Percentiles rank a stretch among this genome's conserved stretches.
Evolutionary conservation across 148 eudicot genomes (phyloP).

Genomic region (Vaccinium darrowii): DNA sequence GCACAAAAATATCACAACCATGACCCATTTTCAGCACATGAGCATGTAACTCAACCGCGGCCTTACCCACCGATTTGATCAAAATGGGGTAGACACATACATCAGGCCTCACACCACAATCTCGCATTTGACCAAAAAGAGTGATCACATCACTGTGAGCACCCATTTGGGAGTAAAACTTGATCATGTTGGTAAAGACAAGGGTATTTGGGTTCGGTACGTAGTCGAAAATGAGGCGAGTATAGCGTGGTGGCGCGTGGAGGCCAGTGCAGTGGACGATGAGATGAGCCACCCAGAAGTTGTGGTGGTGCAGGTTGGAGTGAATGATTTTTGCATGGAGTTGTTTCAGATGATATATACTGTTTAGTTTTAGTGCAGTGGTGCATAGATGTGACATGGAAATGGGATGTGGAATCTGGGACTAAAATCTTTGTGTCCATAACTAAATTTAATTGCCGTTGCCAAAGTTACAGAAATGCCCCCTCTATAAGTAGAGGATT

Average conservation of each 20-base stretch:
- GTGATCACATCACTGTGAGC: slow-evolving; percentile 31
- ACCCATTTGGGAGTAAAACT: slow-evolving; percentile 34
- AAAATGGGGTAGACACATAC: slow-evolving; percentile 47
- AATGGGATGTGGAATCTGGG: not conserved
- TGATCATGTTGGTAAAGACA: slow-evolving; percentile 50
- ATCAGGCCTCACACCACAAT: slow-evolving; percentile 30
- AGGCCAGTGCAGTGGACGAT: slow-evolving; percentile 49
- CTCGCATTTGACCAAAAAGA: slow-evolving; percentile 37
- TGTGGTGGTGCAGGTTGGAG: slow-evolving; percentile 32
- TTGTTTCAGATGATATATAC: slow-evolving; percentile 34
- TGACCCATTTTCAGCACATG: slow-evolving; percentile 47
- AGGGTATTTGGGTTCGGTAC: slow-evolving; percentile 25
- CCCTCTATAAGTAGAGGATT: not conserved
- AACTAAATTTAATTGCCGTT: not conserved
- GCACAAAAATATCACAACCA: slow-evolving; percentile 31
- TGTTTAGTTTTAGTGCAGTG: slow-evolving; percentile 23
- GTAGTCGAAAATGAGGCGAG: slow-evolving; percentile 38
- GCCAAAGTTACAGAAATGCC: not conserved
- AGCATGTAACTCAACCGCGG: slow-evolving; percentile 39
- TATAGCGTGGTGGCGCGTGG: slow-evolving; percentile 40
- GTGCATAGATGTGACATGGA: slow-evolving; percentile 30
- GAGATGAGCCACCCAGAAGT: slow-evolving; percentile 50
- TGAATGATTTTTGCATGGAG: slow-evolving; percentile 48
- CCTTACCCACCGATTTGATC: slow-evolving; percentile 53
- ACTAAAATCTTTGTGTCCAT: not conserved